Base-by-base conservation (phyloP, 2,329 filamentous ascomycete species). In the Allantophomopsis cytisporea region DNA sequence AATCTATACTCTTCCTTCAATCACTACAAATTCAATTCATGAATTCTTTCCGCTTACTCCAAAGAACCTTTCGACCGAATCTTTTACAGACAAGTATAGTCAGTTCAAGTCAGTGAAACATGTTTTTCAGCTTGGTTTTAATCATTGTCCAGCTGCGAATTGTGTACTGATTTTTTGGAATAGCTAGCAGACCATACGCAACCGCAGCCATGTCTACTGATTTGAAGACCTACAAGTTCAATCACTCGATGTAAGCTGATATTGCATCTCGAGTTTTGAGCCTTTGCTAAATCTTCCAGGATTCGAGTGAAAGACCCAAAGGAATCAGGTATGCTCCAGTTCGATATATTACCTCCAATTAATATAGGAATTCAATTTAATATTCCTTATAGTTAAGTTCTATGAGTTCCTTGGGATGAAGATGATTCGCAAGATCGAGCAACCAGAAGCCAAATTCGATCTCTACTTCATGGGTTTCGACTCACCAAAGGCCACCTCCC, bases 401-500 rank as follows among this genome's bases (percentile, higher is more conserved):
- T 98, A 96, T 62, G 80, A 94, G 57, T 83, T 86, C 60, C 73
- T 98, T 14, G 91, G 91, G 51, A 78, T 96, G 73, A 87, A 71
- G 55, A 63, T 87, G 45, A 73, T 96, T 60, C 77, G 84, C 54
- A 83, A 88, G 63, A 69, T 91, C 36, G 68, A 81, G 45, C 83
- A 86, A 55, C 83, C 88, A 12, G 87, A 94, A 43, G 76, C 76
- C 60, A 94, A 93, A 56, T 96, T 96, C 60, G 85, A 91, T 53
- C 76, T 95, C 20, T 96, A 96, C 69, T 96, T 96, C 65, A 71
- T 98, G 43, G 87, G 80, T 43, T 96, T 93, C 63, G 81, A 94
- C 57, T 73, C 76, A 23, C 75, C 85, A 8, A 68, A 73, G 31
- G 82, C 89, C 12, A 64, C 75, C n/a, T 91, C 83, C 8, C 67